Evolutionary conservation across 1,284 basidiomycete genomes (phyloP).

Genomic region (Rhodofomes roseus): DNA sequence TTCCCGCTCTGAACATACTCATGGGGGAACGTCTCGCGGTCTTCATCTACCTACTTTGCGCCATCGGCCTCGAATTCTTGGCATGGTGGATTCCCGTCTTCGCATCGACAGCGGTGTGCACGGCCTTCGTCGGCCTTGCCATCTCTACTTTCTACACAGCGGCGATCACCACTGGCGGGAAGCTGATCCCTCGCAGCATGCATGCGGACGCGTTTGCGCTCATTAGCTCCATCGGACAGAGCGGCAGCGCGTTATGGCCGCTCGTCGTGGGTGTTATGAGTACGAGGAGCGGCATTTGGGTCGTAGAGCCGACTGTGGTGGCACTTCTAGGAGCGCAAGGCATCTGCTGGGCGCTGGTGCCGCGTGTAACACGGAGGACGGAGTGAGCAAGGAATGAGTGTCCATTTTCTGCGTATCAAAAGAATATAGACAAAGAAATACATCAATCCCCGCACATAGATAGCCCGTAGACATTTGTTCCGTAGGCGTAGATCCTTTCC

Average conservation of each 20-base stretch:
- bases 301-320: conserved; percentile 28
- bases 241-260: conserved; percentile 32
- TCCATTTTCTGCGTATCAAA: not conserved
- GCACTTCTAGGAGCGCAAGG: conserved; percentile 26
- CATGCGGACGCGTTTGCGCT: conserved; percentile 31
- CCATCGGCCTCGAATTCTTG: conserved; percentile 27
- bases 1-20: conserved; percentile 28
- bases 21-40: conserved; percentile 31
- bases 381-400: not conserved
- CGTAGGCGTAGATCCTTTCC: not conserved
- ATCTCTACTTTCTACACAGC: conserved; percentile 33
- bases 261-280: conserved; percentile 32
- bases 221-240: conserved; percentile 31
- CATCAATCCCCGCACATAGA: conserved; percentile 1
- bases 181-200: conserved; percentile 29
- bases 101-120: conserved; percentile 29
- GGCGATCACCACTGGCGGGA: conserved; percentile 26
- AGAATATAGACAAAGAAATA: not conserved
- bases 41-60: conserved; percentile 27
- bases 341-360: conserved; percentile 25
- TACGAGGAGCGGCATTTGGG: conserved; percentile 31
- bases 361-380: conserved; percentile 14
- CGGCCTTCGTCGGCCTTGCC: conserved; percentile 31
- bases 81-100: conserved; percentile 30
- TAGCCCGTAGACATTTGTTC: not conserved